Evolutionary conservation across 1,284 basidiomycete genomes (phyloP), one percentile per base, ranked within the genome.

Genomic region (Anthracocystis panici-leucophaei): DNA sequence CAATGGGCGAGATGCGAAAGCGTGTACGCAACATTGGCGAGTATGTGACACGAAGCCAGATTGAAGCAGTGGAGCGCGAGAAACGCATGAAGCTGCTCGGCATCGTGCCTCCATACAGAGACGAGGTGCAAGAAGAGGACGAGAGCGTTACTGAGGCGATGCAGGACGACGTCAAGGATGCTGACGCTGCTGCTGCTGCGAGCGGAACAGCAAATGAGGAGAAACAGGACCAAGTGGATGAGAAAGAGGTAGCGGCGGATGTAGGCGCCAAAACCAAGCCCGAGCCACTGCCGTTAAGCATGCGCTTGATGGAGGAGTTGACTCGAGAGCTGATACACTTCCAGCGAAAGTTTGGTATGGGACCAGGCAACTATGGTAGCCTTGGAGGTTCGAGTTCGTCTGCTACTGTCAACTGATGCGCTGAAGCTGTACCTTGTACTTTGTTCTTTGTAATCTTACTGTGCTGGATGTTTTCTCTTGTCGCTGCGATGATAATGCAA

Each of bases 1-100:
- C 95, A 77, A 91, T 96, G 25, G 92, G 91, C 20, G 96, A 99
- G 84, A 97, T 99, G 94, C 93, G 94, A 85, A 97, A 98, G 87
- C 91, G 96, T 21, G 94, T 97, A 21, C 89, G 94, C 49, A 91
- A 92, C 61, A 89, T 98, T 64, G 90, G 96, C 38, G 96, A 98
- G 82, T 98, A 94, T 90, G 93, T 88, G 18, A 86, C 86, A 0
- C 77, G 87, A 21, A 82, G 85, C 29, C 85, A 85, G 72, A 76
- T 85, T 23, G 86, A 87, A 65, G 82, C 84, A 35, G 81, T 81
- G 20, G 86, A 86, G 50, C 70, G 85, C 7, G 84, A 79, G 50
- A 83, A 83, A 73, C 71, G 81, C 51, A 84, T 77, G 59, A 62
- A 68, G 56, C 59, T 77, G 50, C 75, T 95, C 14, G 92, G 91